These are phyloP conservation scores for Entonaema liquescens DNA, from an alignment of 495 filamentous ascomycete species.

Conservation along the genomic window DNA sequence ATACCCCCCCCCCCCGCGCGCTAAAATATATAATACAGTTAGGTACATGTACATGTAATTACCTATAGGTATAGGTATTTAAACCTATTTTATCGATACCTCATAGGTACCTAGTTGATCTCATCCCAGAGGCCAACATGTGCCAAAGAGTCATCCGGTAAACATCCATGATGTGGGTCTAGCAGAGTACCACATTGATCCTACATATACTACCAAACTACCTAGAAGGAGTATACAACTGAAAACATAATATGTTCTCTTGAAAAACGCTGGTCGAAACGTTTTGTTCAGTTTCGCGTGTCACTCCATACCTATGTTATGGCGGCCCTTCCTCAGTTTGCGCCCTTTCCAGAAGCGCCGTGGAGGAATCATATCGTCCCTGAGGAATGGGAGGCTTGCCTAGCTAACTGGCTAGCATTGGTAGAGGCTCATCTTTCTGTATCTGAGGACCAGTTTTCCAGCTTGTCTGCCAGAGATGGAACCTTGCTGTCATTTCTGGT, in stretches of 20 bases:
- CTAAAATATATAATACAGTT: no score
- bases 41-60: not conserved
- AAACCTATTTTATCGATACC: not conserved
- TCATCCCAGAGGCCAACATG: not conserved
- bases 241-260: not conserved
- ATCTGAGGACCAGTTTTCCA: conserved; percentile 60
- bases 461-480: conserved; percentile 59
- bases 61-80: not conserved
- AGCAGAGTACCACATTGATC: not conserved
- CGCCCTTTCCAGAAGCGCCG: conserved; percentile 74
- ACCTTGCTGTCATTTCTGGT: conserved; percentile 67
- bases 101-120: not conserved
- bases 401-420: conserved; percentile 79
- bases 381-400: conserved; percentile 78
- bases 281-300: conserved; percentile 4
- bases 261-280: not conserved
- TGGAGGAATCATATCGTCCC: conserved; percentile 71
- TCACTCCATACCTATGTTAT: conserved; percentile 17
- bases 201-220: no score
- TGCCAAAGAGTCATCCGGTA: conserved; percentile 51
- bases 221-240: no score
- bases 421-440: conserved; percentile 69
- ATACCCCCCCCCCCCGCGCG: no score
- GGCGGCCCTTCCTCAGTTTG: conserved; percentile 68
- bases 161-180: conserved; percentile 21